These are phyloP conservation scores for Candida arabinofermentans DNA, from an alignment of 805 yeast genomes.

Conservation along the genomic window DNA sequence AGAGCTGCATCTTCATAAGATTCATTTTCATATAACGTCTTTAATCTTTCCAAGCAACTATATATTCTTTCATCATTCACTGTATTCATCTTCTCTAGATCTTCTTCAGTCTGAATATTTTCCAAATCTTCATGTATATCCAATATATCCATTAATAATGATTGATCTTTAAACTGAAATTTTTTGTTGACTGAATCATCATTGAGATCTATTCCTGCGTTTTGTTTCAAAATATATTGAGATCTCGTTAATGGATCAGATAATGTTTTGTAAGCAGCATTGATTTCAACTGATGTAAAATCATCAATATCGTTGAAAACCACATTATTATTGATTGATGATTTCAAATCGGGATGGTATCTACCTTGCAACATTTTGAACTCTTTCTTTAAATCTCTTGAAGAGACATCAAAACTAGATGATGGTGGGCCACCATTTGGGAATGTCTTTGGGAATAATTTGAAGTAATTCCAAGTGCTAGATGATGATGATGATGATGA, in stretches of 20 bases:
- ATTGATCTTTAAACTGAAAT: constrained; percentile 38
- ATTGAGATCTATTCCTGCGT: constrained; percentile 49
- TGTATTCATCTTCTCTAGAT: constrained; percentile 45
- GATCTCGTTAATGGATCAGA: constrained; percentile 69
- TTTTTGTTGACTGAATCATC: constrained; percentile 51
- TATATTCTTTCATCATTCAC: constrained; percentile 58
- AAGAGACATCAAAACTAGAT: constrained; percentile 56
- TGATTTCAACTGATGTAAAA: constrained; percentile 35
- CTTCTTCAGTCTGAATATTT: constrained; percentile 54
- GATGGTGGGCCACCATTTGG: constrained; percentile 60
- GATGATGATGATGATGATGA: constrained; percentile 3
- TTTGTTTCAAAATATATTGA: constrained; percentile 46
- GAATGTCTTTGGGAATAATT: constrained; percentile 72
- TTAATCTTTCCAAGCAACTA: constrained; percentile 41
- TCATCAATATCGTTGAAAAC: constrained; percentile 7
- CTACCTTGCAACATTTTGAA: constrained; percentile 67
- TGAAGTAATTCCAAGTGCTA: constrained; percentile 45
- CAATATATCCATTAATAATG: constrained; percentile 67
- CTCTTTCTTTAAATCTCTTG: constrained; percentile 60
- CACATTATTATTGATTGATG: constrained; percentile 12
- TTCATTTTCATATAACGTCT: constrained; percentile 39
- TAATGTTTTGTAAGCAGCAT: constrained; percentile 73
- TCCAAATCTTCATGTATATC: constrained; percentile 84
- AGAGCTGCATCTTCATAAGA: constrained; percentile 58
- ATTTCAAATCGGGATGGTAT: constrained; percentile 71